Evolutionary conservation across 441 rosid genomes (phyloP), one percentile per base, ranked within the genome.

Genomic region (Pelargonium hybrid): DNA sequence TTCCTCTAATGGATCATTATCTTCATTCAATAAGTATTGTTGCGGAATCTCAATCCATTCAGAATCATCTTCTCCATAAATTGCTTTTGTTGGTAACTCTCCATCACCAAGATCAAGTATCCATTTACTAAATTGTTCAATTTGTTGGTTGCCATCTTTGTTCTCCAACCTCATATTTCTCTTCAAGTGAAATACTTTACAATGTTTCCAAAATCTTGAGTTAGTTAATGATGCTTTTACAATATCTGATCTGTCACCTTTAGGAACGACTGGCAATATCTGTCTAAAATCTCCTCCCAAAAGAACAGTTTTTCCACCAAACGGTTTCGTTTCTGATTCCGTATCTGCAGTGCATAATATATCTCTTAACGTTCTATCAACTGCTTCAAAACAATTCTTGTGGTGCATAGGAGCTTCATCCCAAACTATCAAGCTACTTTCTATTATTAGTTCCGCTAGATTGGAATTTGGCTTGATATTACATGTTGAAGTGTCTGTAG

Each of bases 211-310:
- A 1, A 63, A 23, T 18, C 20, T 25, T 4, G 77, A 69, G 1
- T 7, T 39, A 0, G 8, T 72, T 1, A 70, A 26, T 9, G 68
- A 18, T 4, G 77, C 37, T 13, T 15, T 3, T 0, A 73, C 4
- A 26, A 18, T 66, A 11, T 73, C 74, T 9, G 15, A n/a, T 2
- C 69, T 34, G 1, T 5, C 7, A 0, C 66, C 74, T 9, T 18
- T 18, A 0, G 56, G 57, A 1, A 73, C 34, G 1, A 66, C n/a
- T 0, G 9, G 72, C 1, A 73, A 34, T 2, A 66, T 70, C 43
- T 77, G 74, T 39, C 62, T 15, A 21, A 43, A 77, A 73, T 77
- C 80, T 3, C 72, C 50, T 1, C 68, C 74, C 0, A 69, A 50
- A 3, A 65, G 5, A 3, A 31, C 11, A 2, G 15, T 13, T 8